Conservation (phyloP, 108 stramenopile species). For the Asterionellopsis glacialis region DNA sequence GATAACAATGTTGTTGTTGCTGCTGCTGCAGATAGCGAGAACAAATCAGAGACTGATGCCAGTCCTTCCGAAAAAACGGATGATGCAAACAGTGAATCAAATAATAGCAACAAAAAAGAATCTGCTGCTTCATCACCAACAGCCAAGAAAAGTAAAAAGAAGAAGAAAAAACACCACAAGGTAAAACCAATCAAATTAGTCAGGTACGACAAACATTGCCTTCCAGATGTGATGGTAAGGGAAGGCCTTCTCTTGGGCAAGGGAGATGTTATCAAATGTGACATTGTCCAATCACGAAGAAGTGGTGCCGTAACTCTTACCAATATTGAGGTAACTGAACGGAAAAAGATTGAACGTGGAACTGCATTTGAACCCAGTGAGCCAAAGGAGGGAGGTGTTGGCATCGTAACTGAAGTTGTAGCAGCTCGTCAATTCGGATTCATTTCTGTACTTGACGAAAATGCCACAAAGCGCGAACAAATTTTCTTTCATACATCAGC, state of each 20-base stretch:
- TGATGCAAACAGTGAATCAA: background rate
- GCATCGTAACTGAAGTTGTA: slow-evolving; percentile 68
- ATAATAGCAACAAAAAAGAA: background rate
- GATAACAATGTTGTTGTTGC: background rate
- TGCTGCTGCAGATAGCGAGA: background rate
- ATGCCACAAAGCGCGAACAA: slow-evolving; percentile 48
- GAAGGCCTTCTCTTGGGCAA: too few species aligned
- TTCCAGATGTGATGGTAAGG: slow-evolving; percentile 18
- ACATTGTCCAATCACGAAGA: slow-evolving; percentile 49
- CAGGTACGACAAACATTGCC: slow-evolving; percentile 46
- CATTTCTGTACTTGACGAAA: slow-evolving; percentile 63
- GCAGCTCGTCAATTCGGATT: slow-evolving; percentile 69
- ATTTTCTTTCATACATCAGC: slow-evolving; percentile 57
- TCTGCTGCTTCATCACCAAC: background rate
- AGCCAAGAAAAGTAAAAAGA: slow-evolving; percentile 1
- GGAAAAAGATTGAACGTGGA: slow-evolving; percentile 14
- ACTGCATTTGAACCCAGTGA: slow-evolving; percentile 3
- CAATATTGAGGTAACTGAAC: slow-evolving; percentile 56
- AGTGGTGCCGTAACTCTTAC: slow-evolving; percentile 32
- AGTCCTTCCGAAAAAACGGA: background rate
- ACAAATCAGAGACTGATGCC: background rate
- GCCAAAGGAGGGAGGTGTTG: slow-evolving; percentile 27
- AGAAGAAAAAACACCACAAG: slow-evolving; percentile 6
- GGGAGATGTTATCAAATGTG: slow-evolving; percentile 59
- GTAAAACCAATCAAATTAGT: slow-evolving; percentile 25